Conservation (phyloP, 164 flowering plant species). For the Saururus chinensis region DNA sequence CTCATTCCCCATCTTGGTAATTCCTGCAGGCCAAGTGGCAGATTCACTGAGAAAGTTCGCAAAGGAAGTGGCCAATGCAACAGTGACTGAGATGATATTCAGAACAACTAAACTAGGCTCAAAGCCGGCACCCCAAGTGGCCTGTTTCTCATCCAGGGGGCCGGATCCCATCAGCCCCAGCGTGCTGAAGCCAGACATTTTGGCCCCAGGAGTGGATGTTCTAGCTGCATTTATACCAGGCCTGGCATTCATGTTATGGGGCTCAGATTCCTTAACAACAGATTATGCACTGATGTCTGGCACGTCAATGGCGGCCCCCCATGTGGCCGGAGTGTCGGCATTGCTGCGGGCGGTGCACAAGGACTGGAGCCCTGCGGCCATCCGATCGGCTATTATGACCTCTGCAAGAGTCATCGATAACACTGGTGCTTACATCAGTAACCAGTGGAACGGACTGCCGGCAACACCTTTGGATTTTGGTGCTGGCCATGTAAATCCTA, state of each 20-base stretch:
- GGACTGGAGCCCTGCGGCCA: constrained; percentile 36
- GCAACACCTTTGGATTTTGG: constrained; percentile 32
- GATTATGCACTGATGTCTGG: constrained; percentile 24
- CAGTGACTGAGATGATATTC: constrained; percentile 20
- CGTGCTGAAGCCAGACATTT: constrained; percentile 14
- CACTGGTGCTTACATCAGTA: constrained; percentile 6
- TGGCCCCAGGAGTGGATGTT: constrained; percentile 29
- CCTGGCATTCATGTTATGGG: not conserved
- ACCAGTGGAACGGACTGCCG: not conserved
- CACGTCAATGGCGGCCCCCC: constrained; percentile 35
- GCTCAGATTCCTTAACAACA: constrained; percentile 11
- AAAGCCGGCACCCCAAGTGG: constrained; percentile 41
- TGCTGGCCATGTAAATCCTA: constrained; percentile 32
- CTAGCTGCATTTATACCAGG: constrained; percentile 37
- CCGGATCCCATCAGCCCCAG: not conserved
- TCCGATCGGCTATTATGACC: constrained; percentile 31
- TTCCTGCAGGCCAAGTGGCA: constrained; percentile 10
- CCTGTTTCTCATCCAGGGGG: constrained; percentile 39
- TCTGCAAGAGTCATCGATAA: constrained; percentile 18
- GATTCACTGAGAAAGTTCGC: constrained; percentile 18
- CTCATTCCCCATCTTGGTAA: constrained; percentile 16
- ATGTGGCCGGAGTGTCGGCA: constrained; percentile 25
- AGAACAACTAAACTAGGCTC: constrained; percentile 21
- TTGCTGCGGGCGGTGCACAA: constrained; percentile 25
- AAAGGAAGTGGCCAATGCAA: not conserved